Conservation (phyloP, 441 rosid genomes). For the Biscutella laevigata region DNA sequence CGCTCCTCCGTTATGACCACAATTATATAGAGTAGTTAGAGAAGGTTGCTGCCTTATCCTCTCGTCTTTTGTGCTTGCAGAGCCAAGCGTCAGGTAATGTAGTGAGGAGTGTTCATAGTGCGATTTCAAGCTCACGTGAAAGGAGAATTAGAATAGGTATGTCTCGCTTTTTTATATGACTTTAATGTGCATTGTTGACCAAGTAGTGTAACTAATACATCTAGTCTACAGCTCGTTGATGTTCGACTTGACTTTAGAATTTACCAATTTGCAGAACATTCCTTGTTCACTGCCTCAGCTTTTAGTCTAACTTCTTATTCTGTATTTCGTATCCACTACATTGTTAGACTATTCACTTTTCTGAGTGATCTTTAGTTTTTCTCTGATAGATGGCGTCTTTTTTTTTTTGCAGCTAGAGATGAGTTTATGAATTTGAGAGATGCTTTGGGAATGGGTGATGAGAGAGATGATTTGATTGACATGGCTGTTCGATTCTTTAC, state of each 20-base stretch:
- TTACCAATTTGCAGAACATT: neutral
- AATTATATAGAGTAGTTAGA: neutral
- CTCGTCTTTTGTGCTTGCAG: conserved; percentile 28
- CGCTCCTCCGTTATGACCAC: neutral
- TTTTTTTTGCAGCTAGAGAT: conserved; percentile 47
- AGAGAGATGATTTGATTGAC: conserved; percentile 40
- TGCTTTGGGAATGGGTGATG: conserved; percentile 64
- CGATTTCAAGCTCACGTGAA: conserved; percentile 46
- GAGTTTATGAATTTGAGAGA: conserved; percentile 45
- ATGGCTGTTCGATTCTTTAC: conserved; percentile 48
- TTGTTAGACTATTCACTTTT: neutral
- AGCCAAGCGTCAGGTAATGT: conserved; percentile 50
- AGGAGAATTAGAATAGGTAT: conserved; percentile 54
- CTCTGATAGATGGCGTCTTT: conserved; percentile 14
- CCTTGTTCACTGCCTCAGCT: neutral
- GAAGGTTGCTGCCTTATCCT: neutral
- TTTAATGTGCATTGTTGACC: conserved; percentile 2
- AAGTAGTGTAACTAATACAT: neutral
- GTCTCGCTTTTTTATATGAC: neutral
- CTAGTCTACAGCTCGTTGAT: neutral
- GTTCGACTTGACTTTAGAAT: neutral
- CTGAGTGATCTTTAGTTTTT: neutral
- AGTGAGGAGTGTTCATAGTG: conserved; percentile 43
- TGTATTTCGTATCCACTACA: neutral
- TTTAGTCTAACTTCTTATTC: neutral